Evolutionary conservation across 345 rosid species (phyloP).

Genomic region (Eutrema heterophyllum): DNA sequence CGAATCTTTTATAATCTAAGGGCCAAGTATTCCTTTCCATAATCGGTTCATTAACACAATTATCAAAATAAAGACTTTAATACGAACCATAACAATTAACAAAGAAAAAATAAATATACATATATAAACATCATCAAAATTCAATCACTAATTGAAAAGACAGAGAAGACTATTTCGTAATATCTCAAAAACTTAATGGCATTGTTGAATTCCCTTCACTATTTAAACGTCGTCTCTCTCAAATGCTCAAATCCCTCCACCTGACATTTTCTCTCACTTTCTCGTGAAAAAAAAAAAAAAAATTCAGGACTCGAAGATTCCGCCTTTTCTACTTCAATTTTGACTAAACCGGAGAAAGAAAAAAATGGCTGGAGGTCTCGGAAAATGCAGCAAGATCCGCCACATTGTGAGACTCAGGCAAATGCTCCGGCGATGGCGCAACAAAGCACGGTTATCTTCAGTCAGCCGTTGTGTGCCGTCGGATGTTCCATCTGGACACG

Average conservation of each 20-base stretch:
- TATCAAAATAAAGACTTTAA: constrained; percentile 6
- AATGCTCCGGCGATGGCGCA: constrained; percentile 80
- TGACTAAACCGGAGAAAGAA: background rate
- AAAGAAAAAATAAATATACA: background rate
- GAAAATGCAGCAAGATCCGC: constrained; percentile 89
- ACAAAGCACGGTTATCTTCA: constrained; percentile 76
- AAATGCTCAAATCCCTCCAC: background rate
- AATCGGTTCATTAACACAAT: constrained; percentile 14
- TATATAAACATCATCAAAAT: background rate
- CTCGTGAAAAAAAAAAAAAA: background rate
- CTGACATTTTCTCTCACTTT: background rate
- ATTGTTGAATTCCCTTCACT: background rate
- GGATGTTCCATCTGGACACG: constrained; percentile 95
- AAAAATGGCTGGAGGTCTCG: constrained; percentile 56
- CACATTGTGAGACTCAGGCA: constrained; percentile 90
- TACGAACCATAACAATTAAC: constrained; percentile 5
- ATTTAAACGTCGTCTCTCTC: constrained; percentile 43
- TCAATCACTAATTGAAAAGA: constrained; percentile 2
- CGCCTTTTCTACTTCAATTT: background rate
- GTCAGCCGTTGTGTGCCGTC: constrained; percentile 45
- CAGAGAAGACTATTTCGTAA: constrained; percentile 34
- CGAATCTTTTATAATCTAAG: constrained; percentile 15
- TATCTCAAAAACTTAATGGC: constrained; percentile 33
- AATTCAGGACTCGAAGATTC: background rate
- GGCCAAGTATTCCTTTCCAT: background rate